phyloP scores from a whole-genome alignment of 306 rosid genomes.

The Malus fusca region DNA sequence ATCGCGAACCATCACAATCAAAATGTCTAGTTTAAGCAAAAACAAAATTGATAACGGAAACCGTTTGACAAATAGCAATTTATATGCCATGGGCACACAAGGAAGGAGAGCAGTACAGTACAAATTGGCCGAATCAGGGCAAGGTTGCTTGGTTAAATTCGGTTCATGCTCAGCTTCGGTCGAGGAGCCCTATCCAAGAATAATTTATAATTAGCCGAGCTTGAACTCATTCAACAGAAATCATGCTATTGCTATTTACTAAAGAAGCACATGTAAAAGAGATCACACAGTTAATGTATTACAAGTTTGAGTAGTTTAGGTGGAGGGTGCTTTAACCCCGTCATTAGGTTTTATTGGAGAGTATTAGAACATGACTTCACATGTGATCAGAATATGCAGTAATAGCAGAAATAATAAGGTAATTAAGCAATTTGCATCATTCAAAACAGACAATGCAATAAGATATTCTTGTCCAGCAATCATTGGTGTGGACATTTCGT shows the following conservation, averaged over 20 bases:
- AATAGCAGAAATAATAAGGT: not conserved
- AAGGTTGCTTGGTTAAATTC: not conserved
- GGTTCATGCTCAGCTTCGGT: constrained; percentile 28
- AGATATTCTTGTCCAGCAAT: not conserved
- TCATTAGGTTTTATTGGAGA: not conserved
- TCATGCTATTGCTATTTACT: not conserved
- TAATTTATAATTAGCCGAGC: constrained; percentile 20
- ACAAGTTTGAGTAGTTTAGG: not conserved
- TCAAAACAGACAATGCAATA: not conserved
- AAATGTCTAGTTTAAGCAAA: not conserved
- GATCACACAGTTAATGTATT: not conserved
- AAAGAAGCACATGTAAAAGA: not conserved
- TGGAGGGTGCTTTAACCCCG: not conserved
- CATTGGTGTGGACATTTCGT: not conserved
- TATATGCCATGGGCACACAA: not conserved
- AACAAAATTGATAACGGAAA: constrained; percentile 5
- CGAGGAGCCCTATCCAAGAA: constrained; percentile 28
- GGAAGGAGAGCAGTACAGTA: not conserved
- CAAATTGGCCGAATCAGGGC: constrained; percentile 6
- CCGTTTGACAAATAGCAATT: not conserved
- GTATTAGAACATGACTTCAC: not conserved
- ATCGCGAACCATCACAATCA: no score
- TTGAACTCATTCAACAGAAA: not conserved
- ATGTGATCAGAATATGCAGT: not conserved
- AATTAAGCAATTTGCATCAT: not conserved